Percentiles rank a stretch among this genome's conserved stretches.
Evolutionary conservation across 768 basidiomycete species (phyloP).

Genomic region (Clavulina sp.): DNA sequence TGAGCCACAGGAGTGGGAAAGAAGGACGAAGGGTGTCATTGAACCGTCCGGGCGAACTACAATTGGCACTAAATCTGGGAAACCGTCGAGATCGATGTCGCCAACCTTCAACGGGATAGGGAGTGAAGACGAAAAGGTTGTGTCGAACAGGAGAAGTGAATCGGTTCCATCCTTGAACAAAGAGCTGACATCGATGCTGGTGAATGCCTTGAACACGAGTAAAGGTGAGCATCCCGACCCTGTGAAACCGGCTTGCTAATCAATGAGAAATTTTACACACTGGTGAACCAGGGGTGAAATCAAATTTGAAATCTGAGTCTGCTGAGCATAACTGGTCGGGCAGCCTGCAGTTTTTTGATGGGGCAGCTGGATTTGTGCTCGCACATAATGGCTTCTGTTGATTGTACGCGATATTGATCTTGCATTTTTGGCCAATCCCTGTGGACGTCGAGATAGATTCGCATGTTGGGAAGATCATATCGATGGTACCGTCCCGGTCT

Average conservation of each 20-base stretch:
- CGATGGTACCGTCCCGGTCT: constrained; percentile 92
- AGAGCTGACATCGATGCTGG: constrained; percentile 7
- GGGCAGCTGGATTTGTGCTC: constrained; percentile 26
- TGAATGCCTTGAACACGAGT: not conserved
- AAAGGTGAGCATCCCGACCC: not conserved
- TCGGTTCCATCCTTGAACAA: constrained; percentile 30
- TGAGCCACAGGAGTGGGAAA: constrained; percentile 39
- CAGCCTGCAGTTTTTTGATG: constrained; percentile 44
- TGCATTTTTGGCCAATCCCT: constrained; percentile 61
- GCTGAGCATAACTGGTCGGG: constrained; percentile 68
- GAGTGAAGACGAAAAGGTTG: constrained; percentile 41
- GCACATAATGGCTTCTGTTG: constrained; percentile 72
- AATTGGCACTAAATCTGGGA: constrained; percentile 66
- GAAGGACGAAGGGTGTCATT: constrained; percentile 37
- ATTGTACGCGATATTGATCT: constrained; percentile 86
- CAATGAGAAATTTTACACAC: not conserved
- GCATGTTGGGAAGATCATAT: constrained; percentile 85
- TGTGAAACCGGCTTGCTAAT: not conserved
- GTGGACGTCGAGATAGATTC: constrained; percentile 42
- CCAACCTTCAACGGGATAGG: constrained; percentile 70
- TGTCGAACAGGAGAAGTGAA: constrained; percentile 55
- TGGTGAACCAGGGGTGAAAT: constrained; percentile 36
- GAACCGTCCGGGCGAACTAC: constrained; percentile 24
- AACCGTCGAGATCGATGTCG: constrained; percentile 87
- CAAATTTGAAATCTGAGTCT: constrained; percentile 66